phyloP scores from a whole-genome alignment of 257 asterid species.

The Cynanchum wilfordii region DNA sequence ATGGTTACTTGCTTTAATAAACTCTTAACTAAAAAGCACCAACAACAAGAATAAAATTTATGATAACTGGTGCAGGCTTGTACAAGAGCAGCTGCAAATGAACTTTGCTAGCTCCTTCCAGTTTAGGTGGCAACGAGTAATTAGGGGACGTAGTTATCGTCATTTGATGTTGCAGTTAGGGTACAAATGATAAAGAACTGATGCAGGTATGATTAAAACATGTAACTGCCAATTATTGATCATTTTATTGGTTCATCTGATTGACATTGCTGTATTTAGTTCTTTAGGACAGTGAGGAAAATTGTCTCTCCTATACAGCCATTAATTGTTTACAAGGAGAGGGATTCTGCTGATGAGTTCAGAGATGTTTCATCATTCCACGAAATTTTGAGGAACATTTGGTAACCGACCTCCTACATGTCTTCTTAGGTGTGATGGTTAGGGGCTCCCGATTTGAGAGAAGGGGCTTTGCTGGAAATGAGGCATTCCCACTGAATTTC shows the following conservation, averaged over 20 bases:
- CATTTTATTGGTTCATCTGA: background rate
- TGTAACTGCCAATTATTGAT: background rate
- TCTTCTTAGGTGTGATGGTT: too few relatives aligned
- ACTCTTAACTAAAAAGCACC: slow-evolving; percentile 20
- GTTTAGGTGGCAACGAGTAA: slow-evolving; percentile 61
- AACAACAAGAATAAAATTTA: background rate
- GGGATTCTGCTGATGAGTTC: too few relatives aligned
- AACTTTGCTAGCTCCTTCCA: slow-evolving; percentile 36
- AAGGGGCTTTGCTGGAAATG: too few relatives aligned
- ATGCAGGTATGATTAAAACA: slow-evolving; percentile 20
- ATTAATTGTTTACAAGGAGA: too few relatives aligned
- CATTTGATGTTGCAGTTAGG: slow-evolving; percentile 70
- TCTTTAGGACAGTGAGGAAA: too few relatives aligned
- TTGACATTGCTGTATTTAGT: too few relatives aligned
- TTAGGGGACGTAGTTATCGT: slow-evolving; percentile 92
- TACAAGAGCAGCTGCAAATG: slow-evolving; percentile 62
- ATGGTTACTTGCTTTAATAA: slow-evolving; percentile 11
- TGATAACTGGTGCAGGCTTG: slow-evolving; percentile 62
- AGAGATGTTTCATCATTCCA: too few relatives aligned
- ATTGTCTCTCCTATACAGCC: too few relatives aligned
- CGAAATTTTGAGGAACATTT: too few relatives aligned
- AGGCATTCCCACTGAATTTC: too few relatives aligned
- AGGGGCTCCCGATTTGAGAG: too few relatives aligned
- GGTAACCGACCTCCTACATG: too few relatives aligned
- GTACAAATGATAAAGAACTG: slow-evolving; percentile 29